Base-by-base conservation (phyloP, 768 basidiomycete species). In the Naganishia onofrii region DNA sequence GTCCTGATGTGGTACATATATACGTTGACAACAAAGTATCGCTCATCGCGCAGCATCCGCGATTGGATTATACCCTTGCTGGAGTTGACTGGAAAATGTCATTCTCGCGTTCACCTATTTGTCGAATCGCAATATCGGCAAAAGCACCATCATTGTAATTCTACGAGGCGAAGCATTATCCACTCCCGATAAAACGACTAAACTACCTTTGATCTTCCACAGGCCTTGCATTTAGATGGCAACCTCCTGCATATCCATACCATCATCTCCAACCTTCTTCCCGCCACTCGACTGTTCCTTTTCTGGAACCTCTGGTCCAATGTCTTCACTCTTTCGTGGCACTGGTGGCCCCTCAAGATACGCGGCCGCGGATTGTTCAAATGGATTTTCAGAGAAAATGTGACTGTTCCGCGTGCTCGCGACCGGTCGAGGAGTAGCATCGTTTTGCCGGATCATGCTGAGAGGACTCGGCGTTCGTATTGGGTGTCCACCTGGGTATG, bases 381-480 rank as follows among this genome's bases (percentile, higher is more conserved):
- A 63, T 3, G 60, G 42, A 63, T 44, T 29, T 6, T 63, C 60
- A 3, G 38, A 1, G 38, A 63, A 44, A 42, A 63, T 23, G 26
- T 34, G 34, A 17, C 60, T 63, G 38, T 63, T 63, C 42, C 60
- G 36, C 26, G 36, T 44, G 23, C 26, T 29, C 19, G 15, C 21
- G n/a, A 42, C 42, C 60, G 60, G 60, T 42, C 60, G 60, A 42
- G 60, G 60, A 3, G 60, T 63, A 9, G 36, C 15, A 15, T 63
- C 60, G 38, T 63, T 46, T 21, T 21, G 23, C 23, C 60, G 60
- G 13, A 44, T 26, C 60, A 63, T 63, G 60, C 60, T 63, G 26
- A 44, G 28, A 10, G 60, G 60, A 29, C 60, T 63, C 23, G 60
- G 60, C 9, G 60, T 63, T 1, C 60, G 60, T 42, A 63, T 63